Base-by-base conservation (phyloP, 345 rosid genomes). In the Erucastrum elatum region DNA sequence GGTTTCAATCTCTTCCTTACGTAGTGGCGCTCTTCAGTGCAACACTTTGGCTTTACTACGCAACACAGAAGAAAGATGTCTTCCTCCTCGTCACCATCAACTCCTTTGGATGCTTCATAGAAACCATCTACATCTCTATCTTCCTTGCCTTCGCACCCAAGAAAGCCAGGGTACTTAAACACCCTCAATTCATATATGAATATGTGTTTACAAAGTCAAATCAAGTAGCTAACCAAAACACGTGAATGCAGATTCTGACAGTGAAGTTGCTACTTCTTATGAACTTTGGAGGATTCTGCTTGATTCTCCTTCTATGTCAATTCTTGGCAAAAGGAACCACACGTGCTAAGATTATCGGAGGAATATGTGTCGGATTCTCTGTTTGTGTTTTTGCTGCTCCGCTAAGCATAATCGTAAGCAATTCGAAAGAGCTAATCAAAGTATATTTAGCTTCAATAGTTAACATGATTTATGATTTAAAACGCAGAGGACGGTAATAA, bases 1-100 rank as follows among this genome's bases (percentile, higher is more conserved):
- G 88, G 34, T 91, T 90, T 66, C 89, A 88, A 37, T 87, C 92
- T 63, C 61, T 88, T 58, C 97, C 97, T 0, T 91, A 90, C 41
- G 77, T 85, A 35, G 86, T 84, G 8, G 85, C 90, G 12, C 82
- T 91, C 41, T 90, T 90, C 78, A 90, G 90, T 69, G 87, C 94
- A 15, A 85, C 86, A 88, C 78, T 88, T 41, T 87, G 86, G 85
- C 84, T 90, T 6, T 88, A 87, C 72, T 91, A 91, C 33, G 94
- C 93, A 37, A 85, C 84, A 7, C 78, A 82, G 72, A 91, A 85
- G 84, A 46, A 80, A 4, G 83, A 91, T 35, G 49, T 41, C 13
- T 41, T 41, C 49, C 49, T 41, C 49, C 49, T 41, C 13, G 49
- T 41, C 13, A 41, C 94, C 33, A 89, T 88, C 55, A 91, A 90